phyloP scores from a whole-genome alignment of 805 yeast species.

The Schizosaccharomyces osmophilus region DNA sequence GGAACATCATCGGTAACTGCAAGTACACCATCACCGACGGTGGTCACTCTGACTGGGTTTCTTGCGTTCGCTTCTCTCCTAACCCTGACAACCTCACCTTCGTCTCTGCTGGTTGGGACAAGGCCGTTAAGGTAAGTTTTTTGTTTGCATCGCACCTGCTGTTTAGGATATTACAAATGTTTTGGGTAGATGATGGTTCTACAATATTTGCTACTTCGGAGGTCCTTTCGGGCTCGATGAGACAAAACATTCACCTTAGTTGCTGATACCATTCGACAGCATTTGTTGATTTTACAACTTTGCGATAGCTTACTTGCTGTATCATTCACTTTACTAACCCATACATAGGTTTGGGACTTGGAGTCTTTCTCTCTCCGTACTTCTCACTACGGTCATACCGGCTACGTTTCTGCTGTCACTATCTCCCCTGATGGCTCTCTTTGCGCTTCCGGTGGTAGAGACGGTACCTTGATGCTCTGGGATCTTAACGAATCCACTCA shows the following conservation, averaged over 20 bases:
- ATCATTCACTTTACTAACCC: not conserved
- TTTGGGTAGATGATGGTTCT: conserved; percentile 32
- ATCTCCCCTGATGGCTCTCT: conserved; percentile 98
- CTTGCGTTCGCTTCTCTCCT: conserved; percentile 94
- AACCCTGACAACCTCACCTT: conserved; percentile 31
- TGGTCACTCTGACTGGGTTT: conserved; percentile 98
- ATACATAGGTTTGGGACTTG: conserved; percentile 75
- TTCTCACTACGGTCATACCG: conserved; percentile 97
- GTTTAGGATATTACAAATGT: not conserved
- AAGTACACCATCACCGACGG: conserved; percentile 53
- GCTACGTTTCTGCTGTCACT: conserved; percentile 90
- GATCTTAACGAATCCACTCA: conserved; percentile 67
- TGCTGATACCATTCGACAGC: not conserved
- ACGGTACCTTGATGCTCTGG: conserved; percentile 96
- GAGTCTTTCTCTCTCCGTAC: conserved; percentile 63
- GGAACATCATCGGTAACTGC: conserved; percentile 98
- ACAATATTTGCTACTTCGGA: conserved; percentile 99
- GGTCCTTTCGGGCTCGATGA: conserved; percentile 44
- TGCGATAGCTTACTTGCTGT: not conserved
- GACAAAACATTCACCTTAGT: conserved; percentile 59
- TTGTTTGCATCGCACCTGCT: conserved; percentile 7
- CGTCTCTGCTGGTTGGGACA: conserved; percentile 97
- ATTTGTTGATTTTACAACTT: too few relatives aligned
- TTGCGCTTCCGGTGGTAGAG: conserved; percentile 99
- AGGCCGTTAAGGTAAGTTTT: conserved; percentile 88